A percentile compares a stretch with the other conserved stretches of the same genome.
Conservation (phyloP, 371 early-diverging fungal species). For the Coemansia sp. region DNA sequence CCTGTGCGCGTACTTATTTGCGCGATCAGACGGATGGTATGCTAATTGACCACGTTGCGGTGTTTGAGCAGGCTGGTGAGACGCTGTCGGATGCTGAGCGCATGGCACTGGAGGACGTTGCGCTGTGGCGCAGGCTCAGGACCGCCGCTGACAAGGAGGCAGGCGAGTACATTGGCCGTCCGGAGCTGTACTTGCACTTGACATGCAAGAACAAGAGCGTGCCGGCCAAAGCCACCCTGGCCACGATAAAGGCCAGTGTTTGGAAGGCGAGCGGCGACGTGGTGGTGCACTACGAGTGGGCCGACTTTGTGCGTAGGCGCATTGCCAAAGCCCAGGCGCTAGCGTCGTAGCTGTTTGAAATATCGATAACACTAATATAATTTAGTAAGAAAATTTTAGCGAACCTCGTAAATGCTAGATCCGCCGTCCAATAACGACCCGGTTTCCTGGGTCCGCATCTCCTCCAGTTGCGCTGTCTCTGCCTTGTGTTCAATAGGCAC, state of each 20-base stretch:
- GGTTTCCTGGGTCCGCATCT: not conserved
- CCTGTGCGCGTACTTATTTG: conserved; percentile 12
- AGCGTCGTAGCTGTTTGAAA: not conserved
- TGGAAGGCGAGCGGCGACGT: conserved; percentile 85
- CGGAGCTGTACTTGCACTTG: conserved; percentile 70
- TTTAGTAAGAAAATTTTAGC: not conserved
- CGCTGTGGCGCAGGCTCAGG: conserved; percentile 14
- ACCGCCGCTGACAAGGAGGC: not conserved
- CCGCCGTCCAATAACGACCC: conserved; percentile 7
- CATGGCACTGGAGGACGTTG: conserved; percentile 24
- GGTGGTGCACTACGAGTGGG: conserved; percentile 62
- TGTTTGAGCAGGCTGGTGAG: conserved; percentile 35
- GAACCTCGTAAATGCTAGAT: not conserved
- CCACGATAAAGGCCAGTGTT: conserved; percentile 75
- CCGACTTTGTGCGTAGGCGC: conserved; percentile 41
- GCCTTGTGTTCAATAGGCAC: conserved; percentile 20
- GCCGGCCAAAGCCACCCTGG: conserved; percentile 74
- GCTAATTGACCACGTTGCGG: conserved; percentile 18
- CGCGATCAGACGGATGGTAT: not conserved
- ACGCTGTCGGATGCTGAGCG: conserved; percentile 29
- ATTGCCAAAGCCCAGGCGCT: conserved; percentile 38
- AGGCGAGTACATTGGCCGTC: conserved; percentile 50
- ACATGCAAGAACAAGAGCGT: conserved; percentile 74
- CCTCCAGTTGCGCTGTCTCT: conserved; percentile 6
- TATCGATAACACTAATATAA: no score